Evolutionary conservation across 208 protist species (phyloP).

Genomic region (Acanthamoeba lugdunensis): DNA sequence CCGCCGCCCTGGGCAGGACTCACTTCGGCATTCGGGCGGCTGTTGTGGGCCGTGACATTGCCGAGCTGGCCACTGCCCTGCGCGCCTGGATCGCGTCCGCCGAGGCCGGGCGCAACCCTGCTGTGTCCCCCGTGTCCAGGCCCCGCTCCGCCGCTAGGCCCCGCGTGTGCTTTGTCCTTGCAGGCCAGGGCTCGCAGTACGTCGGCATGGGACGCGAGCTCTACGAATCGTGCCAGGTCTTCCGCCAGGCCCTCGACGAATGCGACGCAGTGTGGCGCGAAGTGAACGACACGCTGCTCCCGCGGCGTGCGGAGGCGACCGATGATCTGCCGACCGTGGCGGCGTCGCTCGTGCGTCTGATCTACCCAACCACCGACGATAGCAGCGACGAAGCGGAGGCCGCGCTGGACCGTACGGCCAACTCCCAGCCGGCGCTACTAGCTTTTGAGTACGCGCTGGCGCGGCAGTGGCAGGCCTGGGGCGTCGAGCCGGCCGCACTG

Average conservation of each 20-base stretch:
- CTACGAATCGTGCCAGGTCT: slow-evolving; percentile 72
- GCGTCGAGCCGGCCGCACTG: slow-evolving; percentile 72
- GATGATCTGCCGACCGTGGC: neutral
- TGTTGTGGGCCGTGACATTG: slow-evolving; percentile 3
- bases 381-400: neutral
- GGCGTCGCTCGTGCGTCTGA: neutral
- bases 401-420: slow-evolving; percentile 9
- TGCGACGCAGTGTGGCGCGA: slow-evolving; percentile 72
- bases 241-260: slow-evolving; percentile 73
- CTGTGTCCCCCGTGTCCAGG: no score
- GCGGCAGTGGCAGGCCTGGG: slow-evolving; percentile 67
- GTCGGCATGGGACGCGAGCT: slow-evolving; percentile 81
- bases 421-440: slow-evolving; percentile 81
- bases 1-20: slow-evolving; percentile 33
- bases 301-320: neutral
- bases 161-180: slow-evolving; percentile 79
- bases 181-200: slow-evolving; percentile 83
- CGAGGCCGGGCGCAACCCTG: neutral
- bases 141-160: neutral
- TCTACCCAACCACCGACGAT: slow-evolving; percentile 20
- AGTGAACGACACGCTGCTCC: slow-evolving; percentile 19
- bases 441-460: slow-evolving; percentile 79
- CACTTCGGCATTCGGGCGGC: slow-evolving; percentile 21
- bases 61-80: neutral
- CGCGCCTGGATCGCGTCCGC: neutral